These are phyloP conservation scores for Begonia fuchsioides DNA, from an alignment of 306 rosid species.

Conservation along the genomic window DNA sequence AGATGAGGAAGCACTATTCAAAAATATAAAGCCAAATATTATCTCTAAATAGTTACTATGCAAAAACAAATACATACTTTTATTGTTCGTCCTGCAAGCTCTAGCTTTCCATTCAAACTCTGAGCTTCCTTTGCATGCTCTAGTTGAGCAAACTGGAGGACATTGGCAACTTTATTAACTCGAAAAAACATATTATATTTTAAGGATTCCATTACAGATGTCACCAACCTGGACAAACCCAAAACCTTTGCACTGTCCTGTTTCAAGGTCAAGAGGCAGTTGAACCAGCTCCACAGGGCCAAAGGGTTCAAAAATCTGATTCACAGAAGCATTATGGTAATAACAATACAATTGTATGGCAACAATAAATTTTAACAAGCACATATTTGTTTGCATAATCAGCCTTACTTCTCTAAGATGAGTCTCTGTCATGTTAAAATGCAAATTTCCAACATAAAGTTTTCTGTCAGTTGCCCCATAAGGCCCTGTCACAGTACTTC, in stretches of 20 bases:
- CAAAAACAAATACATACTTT: slow-evolving; percentile 36
- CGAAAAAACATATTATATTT: not conserved
- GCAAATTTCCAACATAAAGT: slow-evolving; percentile 90
- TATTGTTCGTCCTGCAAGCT: slow-evolving; percentile 85
- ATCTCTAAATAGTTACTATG: slow-evolving; percentile 1
- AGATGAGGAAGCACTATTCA: too few species aligned
- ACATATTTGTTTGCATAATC: too few species aligned
- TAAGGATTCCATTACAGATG: not conserved
- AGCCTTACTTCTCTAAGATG: slow-evolving; percentile 72
- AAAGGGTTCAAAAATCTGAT: slow-evolving; percentile 93
- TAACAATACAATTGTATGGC: too few species aligned
- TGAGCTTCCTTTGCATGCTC: slow-evolving; percentile 97
- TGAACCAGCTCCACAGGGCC: slow-evolving; percentile 94
- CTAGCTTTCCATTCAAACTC: slow-evolving; percentile 91
- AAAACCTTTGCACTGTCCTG: slow-evolving; percentile 99
- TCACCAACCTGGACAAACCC: slow-evolving; percentile 89
- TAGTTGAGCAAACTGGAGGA: slow-evolving; percentile 78
- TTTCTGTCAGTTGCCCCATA: slow-evolving; percentile 94
- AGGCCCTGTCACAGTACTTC: slow-evolving; percentile 62
- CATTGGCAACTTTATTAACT: slow-evolving; percentile 4
- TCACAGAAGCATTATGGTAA: not conserved
- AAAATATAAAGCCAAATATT: too few species aligned
- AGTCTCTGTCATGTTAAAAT: slow-evolving; percentile 95
- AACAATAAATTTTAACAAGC: too few species aligned
- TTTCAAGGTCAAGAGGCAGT: slow-evolving; percentile 85